Evolutionary conservation across 1,284 basidiomycete species (phyloP), one percentile per base, ranked within the genome.

Genomic region (Austropuccinia psidii): DNA sequence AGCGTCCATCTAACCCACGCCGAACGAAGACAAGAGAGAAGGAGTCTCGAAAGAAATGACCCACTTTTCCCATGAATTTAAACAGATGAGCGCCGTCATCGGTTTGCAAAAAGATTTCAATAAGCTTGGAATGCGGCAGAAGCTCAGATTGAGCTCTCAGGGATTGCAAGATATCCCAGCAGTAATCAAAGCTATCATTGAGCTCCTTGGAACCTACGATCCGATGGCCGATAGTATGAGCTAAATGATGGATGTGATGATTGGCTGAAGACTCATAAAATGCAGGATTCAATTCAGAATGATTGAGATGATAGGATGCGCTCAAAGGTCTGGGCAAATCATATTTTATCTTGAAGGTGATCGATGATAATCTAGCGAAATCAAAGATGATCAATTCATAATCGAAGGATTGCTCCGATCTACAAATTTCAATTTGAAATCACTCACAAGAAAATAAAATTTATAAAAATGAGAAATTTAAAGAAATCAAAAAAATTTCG

Each of bases 121-220:
- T 92, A 78, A 93, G 75, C 88, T 83, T 41, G 82, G 83, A 9
- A 83, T 82, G 45, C 84, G 82, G 29, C 78, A 79, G 52, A 80
- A 81, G 24, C 86, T 84, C 21, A 84, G 82, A 73, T 39, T 72
- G 31, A 87, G 80, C 27, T 81, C 80, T 77, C 86, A 83, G 29
- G 92, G 80, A 50, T 83, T 83, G 73, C 87, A 82, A 1, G 89
- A 88, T 77, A 89, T 85, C 54, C 84, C 81, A 24, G 89, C 79
- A 83, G 96, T 88, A 87, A 47, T 85, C 82, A 78, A 97, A 93
- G 5, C 90, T 93, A 33, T 87, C 81, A 0, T 90, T 87, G 82
- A 97, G 93, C 80, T 97, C 90, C 49, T 85, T 84, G 0, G 93
- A 95, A 0, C 95, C 95, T 19, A 96, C 91, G 0, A 91, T 95